Base-by-base conservation (phyloP, 352 stramenopile species). In the Pythium sp. region DNA sequence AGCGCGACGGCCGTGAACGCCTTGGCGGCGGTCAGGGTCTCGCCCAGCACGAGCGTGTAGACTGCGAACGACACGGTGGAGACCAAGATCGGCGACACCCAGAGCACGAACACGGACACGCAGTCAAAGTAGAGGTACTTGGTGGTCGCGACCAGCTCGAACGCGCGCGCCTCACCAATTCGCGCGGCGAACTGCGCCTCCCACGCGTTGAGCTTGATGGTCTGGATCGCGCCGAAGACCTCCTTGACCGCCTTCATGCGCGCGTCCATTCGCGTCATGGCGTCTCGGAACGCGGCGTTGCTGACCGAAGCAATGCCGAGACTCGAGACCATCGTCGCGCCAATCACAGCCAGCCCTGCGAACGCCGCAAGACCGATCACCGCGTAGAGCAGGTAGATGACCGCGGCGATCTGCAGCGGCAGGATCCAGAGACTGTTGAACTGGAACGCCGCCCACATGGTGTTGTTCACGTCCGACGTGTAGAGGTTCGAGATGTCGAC, bases 161-260 rank as follows among this genome's bases (percentile, higher is more conserved):
- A 58, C 26, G 98, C 53, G 53, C 53, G 53, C 26, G 53, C 53
- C 14, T 36, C 6, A 14, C 12, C 24, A 14, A 58, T 36, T n/a
- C 20, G 30, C 24, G 24, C 26, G 11, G 30, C 53, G 3, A 24
- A 58, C 53, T 58, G 53, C 12, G 53, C 53, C 53, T 58, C 53
- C 53, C 53, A 58, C 22, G 53, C 53, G 53, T 58, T 97, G 2
- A 99, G 73, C 70, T 99, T 99, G 68, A 99, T 91, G 51, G 98
- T 83, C 72, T 98, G 90, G 65, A 98, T 98, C 7, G 87, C 84
- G 26, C 80, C 72, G 51, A 98, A 79, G 1, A 97, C 81, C 74
- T 98, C 95, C 67, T 91, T 97, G 59, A 96, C 91, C 1, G 92
- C 58, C 69, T 98, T 97, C 53, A 98, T 89, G 12, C 96, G 86